A percentile compares a stretch with the other conserved stretches of the same genome.
Evolutionary conservation across 768 basidiomycete species (phyloP).

Genomic region (Megacollybia marginata): DNA sequence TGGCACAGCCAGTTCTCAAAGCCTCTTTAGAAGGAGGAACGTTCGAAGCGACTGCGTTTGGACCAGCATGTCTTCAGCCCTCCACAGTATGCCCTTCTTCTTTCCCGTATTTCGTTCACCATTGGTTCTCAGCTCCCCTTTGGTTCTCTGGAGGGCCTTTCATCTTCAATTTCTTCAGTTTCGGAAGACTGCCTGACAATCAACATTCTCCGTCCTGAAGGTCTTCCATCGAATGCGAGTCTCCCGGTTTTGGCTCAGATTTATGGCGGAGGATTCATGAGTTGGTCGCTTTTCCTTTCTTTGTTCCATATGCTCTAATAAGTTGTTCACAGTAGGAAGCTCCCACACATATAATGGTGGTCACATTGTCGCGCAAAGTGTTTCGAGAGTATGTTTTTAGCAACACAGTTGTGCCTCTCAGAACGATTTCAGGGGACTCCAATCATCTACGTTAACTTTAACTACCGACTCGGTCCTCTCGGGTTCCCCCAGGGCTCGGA

Average conservation of each 20-base stretch:
- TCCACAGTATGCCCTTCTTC: neutral
- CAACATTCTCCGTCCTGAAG: constrained; percentile 37
- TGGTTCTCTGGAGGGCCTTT: neutral
- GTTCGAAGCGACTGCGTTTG: constrained; percentile 14
- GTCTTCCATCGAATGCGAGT: constrained; percentile 3
- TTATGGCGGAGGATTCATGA: neutral
- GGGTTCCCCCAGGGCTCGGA: constrained; percentile 36
- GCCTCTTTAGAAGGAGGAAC: constrained; percentile 5
- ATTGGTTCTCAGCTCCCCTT: too few species aligned
- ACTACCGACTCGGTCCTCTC: constrained; percentile 42
- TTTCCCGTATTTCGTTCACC: too few species aligned
- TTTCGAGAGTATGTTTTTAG: constrained; percentile 12
- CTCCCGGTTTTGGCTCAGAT: constrained; percentile 11
- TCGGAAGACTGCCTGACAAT: constrained; percentile 43
- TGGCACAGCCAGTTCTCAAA: constrained; percentile 14
- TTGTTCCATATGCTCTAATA: neutral
- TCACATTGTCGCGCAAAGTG: constrained; percentile 17
- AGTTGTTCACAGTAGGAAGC: constrained; percentile 2
- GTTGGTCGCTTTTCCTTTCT: constrained; percentile 13
- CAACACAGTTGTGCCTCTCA: neutral
- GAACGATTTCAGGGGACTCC: constrained; percentile 22
- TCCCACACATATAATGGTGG: constrained; percentile 23
- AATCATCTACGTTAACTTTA: constrained; percentile 38
- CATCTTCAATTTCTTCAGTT: constrained; percentile 1
- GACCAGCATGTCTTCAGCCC: constrained; percentile 11